These are phyloP conservation scores for Mrakia hoshinonis DNA, from an alignment of 768 basidiomycete species.

Conservation along the genomic window DNA sequence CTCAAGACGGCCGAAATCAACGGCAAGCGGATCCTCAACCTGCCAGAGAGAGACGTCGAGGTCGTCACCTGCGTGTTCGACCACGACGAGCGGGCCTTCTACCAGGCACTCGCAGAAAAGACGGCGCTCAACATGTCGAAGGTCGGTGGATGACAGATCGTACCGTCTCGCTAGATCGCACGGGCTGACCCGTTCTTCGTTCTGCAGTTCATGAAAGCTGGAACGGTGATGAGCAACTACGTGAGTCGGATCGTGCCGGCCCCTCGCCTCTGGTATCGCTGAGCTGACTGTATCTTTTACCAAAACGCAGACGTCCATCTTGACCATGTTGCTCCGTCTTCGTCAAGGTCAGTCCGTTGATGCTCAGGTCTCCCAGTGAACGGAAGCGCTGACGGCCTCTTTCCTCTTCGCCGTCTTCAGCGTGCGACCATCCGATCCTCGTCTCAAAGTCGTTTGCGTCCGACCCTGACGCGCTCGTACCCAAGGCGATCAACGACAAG, in stretches of 20 bases:
- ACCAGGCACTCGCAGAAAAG: conserved; percentile 59
- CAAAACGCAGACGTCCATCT: conserved; percentile 35
- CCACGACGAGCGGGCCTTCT: conserved; percentile 67
- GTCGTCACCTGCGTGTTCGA: conserved; percentile 72
- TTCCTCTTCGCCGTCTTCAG: conserved; percentile 43
- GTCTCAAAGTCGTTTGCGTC: conserved; percentile 54
- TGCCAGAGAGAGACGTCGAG: conserved; percentile 65
- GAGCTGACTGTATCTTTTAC: not conserved
- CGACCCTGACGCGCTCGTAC: conserved; percentile 69
- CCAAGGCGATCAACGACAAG: conserved; percentile 48
- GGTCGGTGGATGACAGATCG: conserved; percentile 33
- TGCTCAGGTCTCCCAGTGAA: not conserved
- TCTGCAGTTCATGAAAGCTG: conserved; percentile 35
- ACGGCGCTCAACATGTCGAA: conserved; percentile 52
- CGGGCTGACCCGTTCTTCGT: not conserved
- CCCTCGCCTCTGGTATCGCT: not conserved
- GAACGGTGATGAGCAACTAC: conserved; percentile 41
- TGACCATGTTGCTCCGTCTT: conserved; percentile 54
- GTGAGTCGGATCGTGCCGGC: not conserved
- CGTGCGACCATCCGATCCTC: conserved; percentile 80
- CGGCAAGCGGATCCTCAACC: conserved; percentile 70
- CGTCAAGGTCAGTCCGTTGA: conserved; percentile 68
- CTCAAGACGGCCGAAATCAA: conserved; percentile 51
- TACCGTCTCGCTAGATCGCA: not conserved
- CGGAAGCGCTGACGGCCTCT: not conserved